These are phyloP conservation scores for Blastomyces emzantsi DNA, from an alignment of 2,329 filamentous ascomycete species.

Conservation along the genomic window DNA sequence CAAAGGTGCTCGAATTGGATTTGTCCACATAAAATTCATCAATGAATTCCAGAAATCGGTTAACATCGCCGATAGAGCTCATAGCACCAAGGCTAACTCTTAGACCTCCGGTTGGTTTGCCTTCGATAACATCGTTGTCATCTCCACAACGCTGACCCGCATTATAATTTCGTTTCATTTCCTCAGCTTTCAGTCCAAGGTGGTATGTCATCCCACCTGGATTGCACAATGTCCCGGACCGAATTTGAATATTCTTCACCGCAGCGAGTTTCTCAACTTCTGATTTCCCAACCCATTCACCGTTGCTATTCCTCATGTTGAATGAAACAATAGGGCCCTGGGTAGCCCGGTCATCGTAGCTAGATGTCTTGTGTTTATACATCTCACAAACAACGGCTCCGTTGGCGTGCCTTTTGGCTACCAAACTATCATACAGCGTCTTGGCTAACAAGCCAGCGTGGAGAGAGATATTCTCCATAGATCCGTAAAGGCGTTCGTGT, in stretches of 20 bases:
- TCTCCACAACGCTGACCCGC: slow-evolving; percentile 75
- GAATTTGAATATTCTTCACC: slow-evolving; percentile 69
- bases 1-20: slow-evolving; percentile 15
- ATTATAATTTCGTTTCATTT: slow-evolving; percentile 77
- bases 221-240: slow-evolving; percentile 86
- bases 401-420: slow-evolving; percentile 59
- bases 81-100: slow-evolving; percentile 82
- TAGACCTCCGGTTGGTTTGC: slow-evolving; percentile 81
- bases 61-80: slow-evolving; percentile 69
- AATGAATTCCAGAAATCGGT: slow-evolving; percentile 62
- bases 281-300: slow-evolving; percentile 67
- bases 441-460: slow-evolving; percentile 61
- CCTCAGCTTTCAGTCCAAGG: slow-evolving; percentile 65
- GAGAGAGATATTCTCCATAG: slow-evolving; percentile 57
- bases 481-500: slow-evolving; percentile 60
- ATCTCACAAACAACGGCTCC: slow-evolving; percentile 55
- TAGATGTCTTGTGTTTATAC: slow-evolving; percentile 43
- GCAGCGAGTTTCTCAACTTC: slow-evolving; percentile 82
- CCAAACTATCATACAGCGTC: slow-evolving; percentile 51
- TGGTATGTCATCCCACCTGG: slow-evolving; percentile 72
- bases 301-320: slow-evolving; percentile 61
- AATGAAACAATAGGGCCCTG: slow-evolving; percentile 75
- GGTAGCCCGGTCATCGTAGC: slow-evolving; percentile 36
- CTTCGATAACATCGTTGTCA: slow-evolving; percentile 70
- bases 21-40: slow-evolving; percentile 55